Evolutionary conservation across 2,329 filamentous ascomycete species (phyloP), one percentile per base, ranked within the genome.

Genomic region (Lasiodiplodia citricola): DNA sequence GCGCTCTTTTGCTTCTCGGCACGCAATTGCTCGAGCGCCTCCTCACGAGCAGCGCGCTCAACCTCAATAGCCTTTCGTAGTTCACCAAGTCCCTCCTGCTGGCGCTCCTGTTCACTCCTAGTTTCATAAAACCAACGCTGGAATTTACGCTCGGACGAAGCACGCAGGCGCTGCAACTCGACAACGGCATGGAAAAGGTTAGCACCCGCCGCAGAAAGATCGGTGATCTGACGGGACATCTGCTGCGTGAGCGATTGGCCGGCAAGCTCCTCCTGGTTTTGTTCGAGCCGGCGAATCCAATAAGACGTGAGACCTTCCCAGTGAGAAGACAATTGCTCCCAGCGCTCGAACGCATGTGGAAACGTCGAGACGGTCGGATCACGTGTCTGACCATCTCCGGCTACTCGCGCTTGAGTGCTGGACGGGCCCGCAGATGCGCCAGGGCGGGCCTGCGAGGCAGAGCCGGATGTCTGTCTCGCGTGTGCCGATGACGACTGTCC

Each of bases 121-220:
- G 94, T 97, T 78, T 99, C 96, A 74, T 97, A 97, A 81, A 98
- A 98, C 96, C 96, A 99, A 63, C 96, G 88, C 81, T 99, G 96
- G 75, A 99, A 99, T 78, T 98, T 98, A 72, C 96, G 90, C 80
- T 99, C 96, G 0, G 95, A 98, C 68, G 94, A 97, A 47, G 96
- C 96, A 54, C 96, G 91, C 31, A 99, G 85, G 37, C 96, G 90
- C 79, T 99, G 96, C 56, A 99, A 84, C 80, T 99, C 96, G 3
- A 99, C 96, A 0, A 99, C 94, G 11, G 96, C 96, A 78, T 99
- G 96, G 79, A 99, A 99, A 0, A 99, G 85, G 74, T 99, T 99
- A 5, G 96, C 96, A 14, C 96, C 96, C 0, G 96, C 96, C 8
- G 96, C 96, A 31, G 96, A 97, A n/a, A 99, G 86, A 78, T 99